A percentile compares a stretch with the other conserved stretches of the same genome.
Evolutionary conservation across 164 flowering plant species (phyloP).

Genomic region (Brasenia schreberi): DNA sequence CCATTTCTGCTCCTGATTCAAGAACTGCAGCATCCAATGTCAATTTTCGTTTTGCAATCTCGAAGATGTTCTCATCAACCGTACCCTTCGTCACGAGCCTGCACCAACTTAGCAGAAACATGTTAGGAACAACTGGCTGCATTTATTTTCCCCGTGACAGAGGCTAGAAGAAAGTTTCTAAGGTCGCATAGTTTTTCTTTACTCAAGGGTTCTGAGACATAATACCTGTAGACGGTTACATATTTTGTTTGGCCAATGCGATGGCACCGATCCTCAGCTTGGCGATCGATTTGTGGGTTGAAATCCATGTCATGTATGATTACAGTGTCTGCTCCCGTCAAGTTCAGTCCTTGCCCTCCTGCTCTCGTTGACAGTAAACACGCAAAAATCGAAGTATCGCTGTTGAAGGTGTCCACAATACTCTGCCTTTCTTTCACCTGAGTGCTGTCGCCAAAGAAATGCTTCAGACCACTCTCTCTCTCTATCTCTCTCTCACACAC

Average conservation of each 20-base stretch:
- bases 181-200: too few species aligned
- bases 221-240: constrained; percentile 82
- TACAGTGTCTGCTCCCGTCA: constrained; percentile 93
- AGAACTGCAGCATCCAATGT: constrained; percentile 86
- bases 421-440: constrained; percentile 85
- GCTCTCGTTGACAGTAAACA: constrained; percentile 96
- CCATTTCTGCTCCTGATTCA: constrained; percentile 52
- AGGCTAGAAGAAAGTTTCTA: too few species aligned
- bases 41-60: constrained; percentile 89
- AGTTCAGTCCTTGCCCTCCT: constrained; percentile 92
- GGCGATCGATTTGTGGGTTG: constrained; percentile 93
- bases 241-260: constrained; percentile 90
- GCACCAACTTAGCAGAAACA: constrained; percentile 5
- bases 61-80: constrained; percentile 87
- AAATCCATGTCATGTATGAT: constrained; percentile 98
- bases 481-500: too few species aligned
- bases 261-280: constrained; percentile 97
- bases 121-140: background rate
- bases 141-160: background rate
- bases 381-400: constrained; percentile 71
- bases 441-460: constrained; percentile 36
- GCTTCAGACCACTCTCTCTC: background rate
- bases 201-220: too few species aligned
- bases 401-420: constrained; percentile 85
- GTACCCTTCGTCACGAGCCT: constrained; percentile 90